Base-by-base conservation (phyloP, 441 rosid species). In the Metrosideros polymorpha region DNA sequence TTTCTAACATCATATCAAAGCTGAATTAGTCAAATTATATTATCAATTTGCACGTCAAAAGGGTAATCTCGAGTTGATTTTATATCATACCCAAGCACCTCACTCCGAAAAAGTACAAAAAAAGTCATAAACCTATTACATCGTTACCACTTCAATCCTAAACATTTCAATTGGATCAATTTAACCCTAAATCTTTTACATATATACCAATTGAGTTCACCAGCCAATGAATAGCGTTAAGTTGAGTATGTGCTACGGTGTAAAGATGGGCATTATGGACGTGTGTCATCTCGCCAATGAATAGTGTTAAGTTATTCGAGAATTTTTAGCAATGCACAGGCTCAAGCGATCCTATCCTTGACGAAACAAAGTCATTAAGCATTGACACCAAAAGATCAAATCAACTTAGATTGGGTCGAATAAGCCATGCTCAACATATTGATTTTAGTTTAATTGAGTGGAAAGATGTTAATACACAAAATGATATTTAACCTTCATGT, bases 1-100 rank as follows among this genome's bases (percentile, higher is more conserved):
- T 29, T 29, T 29, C 22, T 59, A 29, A 0, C 1, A 15, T 59
- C 1, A 4, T 29, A 59, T 22, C 1, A 12, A 0, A 6, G 7
- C 8, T 6, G 7, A 0, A 0, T 22, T 39, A 27, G 17, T 71
- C 79, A 9, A 0, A 12, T 5, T 12, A 1, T 10, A 22, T 24
- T 66, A 66, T 66, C n/a, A n/a, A 24, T 35, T 19, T 66, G n/a
- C 15, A 0, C 4, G 2, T 22, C 15, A 22, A 22, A 39, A 19
- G 17, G 17, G 3, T 4, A 18, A 19, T 39, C 27, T 35, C 7
- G n/a, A 10, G n/a, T 71, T 9, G 7, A 71, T 35, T 6, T 2
- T 35, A 39, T 19, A 22, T 22, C 45, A 27, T 5, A 19, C 15
- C 4, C 42, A 10, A 71, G 47, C 79, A 35, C 7, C n/a, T n/a